Evolutionary conservation across 805 yeast genomes (phyloP).

Genomic region (Grigorovia jiainica): DNA sequence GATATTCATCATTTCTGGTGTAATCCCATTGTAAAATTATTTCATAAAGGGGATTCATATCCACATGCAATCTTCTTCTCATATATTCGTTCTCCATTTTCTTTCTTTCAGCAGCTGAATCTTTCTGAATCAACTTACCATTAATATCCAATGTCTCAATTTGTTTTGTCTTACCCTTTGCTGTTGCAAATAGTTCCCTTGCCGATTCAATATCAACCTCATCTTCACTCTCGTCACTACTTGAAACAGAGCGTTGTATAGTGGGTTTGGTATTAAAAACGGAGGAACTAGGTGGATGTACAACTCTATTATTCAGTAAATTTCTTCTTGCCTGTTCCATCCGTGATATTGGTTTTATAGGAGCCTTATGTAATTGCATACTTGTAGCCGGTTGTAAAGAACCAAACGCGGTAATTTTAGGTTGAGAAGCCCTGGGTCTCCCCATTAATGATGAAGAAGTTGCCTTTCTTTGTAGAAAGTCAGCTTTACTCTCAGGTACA

Average conservation of each 20-base stretch:
- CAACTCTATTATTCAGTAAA: constrained; percentile 22
- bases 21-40: constrained; percentile 72
- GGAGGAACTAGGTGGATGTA: constrained; percentile 41
- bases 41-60: constrained; percentile 63
- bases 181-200: constrained; percentile 27
- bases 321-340: constrained; percentile 32
- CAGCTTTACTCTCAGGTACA: constrained; percentile 23
- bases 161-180: constrained; percentile 24
- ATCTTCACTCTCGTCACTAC: constrained; percentile 33
- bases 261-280: constrained; percentile 37
- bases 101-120: constrained; percentile 33
- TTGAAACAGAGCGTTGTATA: constrained; percentile 15
- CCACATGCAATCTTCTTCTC: constrained; percentile 71
- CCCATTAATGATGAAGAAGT: constrained; percentile 21
- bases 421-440: constrained; percentile 25
- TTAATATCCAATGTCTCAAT: constrained; percentile 34
- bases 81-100: constrained; percentile 63
- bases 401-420: constrained; percentile 32
- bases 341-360: constrained; percentile 27
- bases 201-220: constrained; percentile 32
- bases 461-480: constrained; percentile 26
- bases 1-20: constrained; percentile 44
- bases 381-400: constrained; percentile 23
- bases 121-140: constrained; percentile 31
- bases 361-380: constrained; percentile 13